Evolutionary conservation across 2,329 filamentous ascomycete genomes (phyloP).

Genomic region (Botrytis squamosa): DNA sequence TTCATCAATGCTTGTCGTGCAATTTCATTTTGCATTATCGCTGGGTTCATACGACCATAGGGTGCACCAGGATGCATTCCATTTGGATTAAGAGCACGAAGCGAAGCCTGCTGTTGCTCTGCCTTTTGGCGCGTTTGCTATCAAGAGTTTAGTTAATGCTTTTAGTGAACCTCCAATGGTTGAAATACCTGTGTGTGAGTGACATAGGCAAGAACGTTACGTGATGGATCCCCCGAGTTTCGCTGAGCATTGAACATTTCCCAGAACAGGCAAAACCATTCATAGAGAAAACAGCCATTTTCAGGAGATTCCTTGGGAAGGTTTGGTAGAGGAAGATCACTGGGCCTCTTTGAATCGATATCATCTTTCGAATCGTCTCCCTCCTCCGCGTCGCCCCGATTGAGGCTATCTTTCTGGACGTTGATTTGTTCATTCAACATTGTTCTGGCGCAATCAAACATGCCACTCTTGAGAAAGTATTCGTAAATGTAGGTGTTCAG

Average conservation of each 20-base stretch:
- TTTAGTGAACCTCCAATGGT: slow-evolving; percentile 14
- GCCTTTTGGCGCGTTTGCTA: slow-evolving; percentile 71
- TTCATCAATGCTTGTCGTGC: slow-evolving; percentile 77
- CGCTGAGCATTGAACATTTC: slow-evolving; percentile 88
- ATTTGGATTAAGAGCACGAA: slow-evolving; percentile 62
- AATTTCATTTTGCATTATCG: slow-evolving; percentile 55
- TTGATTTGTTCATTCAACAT: slow-evolving; percentile 69
- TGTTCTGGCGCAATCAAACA: slow-evolving; percentile 79
- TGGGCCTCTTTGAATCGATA: slow-evolving; percentile 69
- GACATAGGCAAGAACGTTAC: slow-evolving; percentile 72
- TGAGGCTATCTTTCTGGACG: slow-evolving; percentile 66
- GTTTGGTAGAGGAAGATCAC: slow-evolving; percentile 75
- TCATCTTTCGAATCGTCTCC: slow-evolving; percentile 78
- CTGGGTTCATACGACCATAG: slow-evolving; percentile 58
- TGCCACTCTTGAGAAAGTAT: slow-evolving; percentile 82
- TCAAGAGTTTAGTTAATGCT: slow-evolving; percentile 42
- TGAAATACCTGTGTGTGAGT: slow-evolving; percentile 74
- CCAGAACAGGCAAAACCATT: slow-evolving; percentile 98
- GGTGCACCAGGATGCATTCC: slow-evolving; percentile 53
- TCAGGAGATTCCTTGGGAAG: slow-evolving; percentile 64
- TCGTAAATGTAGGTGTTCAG: slow-evolving; percentile 90
- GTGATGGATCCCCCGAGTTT: slow-evolving; percentile 59
- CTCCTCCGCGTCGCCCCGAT: slow-evolving; percentile 67
- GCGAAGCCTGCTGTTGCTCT: slow-evolving; percentile 72
- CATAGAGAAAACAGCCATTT: slow-evolving; percentile 78